Evolutionary conservation across 805 yeast genomes (phyloP).

Genomic region (Sugiyamaella boreocaroliniensis): DNA sequence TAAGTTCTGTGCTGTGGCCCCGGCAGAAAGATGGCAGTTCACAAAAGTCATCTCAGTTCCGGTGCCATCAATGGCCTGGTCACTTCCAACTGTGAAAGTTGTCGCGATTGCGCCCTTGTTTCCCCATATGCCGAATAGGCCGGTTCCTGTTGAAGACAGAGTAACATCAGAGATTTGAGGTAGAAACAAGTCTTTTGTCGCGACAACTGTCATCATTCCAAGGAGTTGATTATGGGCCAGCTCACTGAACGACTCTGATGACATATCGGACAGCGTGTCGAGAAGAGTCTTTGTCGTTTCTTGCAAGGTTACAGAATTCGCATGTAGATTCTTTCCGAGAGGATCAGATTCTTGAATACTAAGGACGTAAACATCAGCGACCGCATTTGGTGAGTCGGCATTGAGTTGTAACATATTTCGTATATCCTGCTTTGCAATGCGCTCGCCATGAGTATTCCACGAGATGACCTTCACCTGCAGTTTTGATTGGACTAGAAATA

Average conservation of each 20-base stretch:
- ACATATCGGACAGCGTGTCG: conserved; percentile 18
- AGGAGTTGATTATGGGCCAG: conserved; percentile 43
- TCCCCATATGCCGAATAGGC: conserved; percentile 51
- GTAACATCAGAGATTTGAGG: conserved; percentile 37
- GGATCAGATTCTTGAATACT: conserved; percentile 49
- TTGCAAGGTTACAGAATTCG: conserved; percentile 29
- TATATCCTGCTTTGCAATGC: conserved; percentile 18
- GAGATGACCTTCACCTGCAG: conserved; percentile 24
- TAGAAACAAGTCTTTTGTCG: conserved; percentile 32
- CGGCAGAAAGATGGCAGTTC: conserved; percentile 51
- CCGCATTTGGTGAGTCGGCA: not conserved
- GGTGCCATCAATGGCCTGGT: conserved; percentile 23
- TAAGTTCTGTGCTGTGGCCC: conserved; percentile 35
- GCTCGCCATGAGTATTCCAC: conserved; percentile 30
- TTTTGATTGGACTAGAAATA: conserved; percentile 14
- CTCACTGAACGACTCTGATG: conserved; percentile 28
- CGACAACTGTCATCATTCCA: conserved; percentile 45
- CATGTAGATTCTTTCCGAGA: conserved; percentile 32
- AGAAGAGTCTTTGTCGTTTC: conserved; percentile 21
- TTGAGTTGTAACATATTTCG: not conserved
- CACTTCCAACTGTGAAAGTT: conserved; percentile 37
- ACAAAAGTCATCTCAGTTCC: conserved; percentile 34
- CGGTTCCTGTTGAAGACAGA: conserved; percentile 47
- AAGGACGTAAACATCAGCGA: conserved; percentile 33
- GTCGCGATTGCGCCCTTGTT: conserved; percentile 54